Percentiles rank a stretch among this genome's conserved stretches.
Conservation (phyloP, 2,329 filamentous ascomycete genomes). For the Calonectria leucothoes region DNA sequence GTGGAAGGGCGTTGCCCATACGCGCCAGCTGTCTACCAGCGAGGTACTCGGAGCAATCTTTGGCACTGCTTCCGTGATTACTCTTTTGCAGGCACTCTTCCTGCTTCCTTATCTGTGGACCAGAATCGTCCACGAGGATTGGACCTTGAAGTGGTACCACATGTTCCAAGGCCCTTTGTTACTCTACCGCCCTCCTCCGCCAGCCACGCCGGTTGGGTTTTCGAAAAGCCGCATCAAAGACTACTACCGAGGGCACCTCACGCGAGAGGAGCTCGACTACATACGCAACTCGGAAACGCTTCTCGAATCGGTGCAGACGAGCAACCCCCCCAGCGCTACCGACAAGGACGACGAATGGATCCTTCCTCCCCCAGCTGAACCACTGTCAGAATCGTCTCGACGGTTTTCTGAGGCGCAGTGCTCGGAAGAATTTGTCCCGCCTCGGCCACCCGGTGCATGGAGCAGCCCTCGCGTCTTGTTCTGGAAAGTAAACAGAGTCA, state of each 20-base stretch:
- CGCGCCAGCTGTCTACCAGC: conserved; percentile 32
- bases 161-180: conserved; percentile 60
- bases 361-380: conserved; percentile 46
- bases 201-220: conserved; percentile 50
- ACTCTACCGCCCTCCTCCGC: conserved; percentile 51
- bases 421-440: conserved; percentile 43
- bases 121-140: conserved; percentile 62
- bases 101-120: conserved; percentile 65
- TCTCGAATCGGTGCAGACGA: conserved; percentile 48
- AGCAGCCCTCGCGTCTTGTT: conserved; percentile 53
- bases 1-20: conserved; percentile 51
- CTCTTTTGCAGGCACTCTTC: conserved; percentile 57
- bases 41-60: conserved; percentile 53
- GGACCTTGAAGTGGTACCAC: conserved; percentile 61
- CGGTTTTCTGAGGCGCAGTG: conserved; percentile 12
- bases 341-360: conserved; percentile 48
- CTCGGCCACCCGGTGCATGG: conserved; percentile 52
- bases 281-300: conserved; percentile 49
- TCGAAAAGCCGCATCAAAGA: conserved; percentile 58
- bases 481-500: conserved; percentile 53
- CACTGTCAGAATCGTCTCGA: conserved; percentile 27
- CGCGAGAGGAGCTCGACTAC: conserved; percentile 55
- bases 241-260: conserved; percentile 63
- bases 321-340: conserved; percentile 26
- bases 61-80: conserved; percentile 55